Conservation (phyloP, 495 filamentous ascomycete genomes). For the Neurospora sp. region DNA sequence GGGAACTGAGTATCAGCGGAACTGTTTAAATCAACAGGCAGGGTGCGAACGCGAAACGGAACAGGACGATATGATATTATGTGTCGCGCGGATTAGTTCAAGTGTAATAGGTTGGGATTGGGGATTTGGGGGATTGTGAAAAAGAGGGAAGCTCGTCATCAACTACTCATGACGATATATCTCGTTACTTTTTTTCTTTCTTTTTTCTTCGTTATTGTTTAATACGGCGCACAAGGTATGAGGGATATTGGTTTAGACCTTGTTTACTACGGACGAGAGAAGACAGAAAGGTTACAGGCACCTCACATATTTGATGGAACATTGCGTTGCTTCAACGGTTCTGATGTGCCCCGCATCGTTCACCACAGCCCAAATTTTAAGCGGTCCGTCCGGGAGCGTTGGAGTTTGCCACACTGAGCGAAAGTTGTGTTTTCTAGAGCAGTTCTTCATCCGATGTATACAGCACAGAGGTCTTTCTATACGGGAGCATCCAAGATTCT, state of each 20-base stretch:
- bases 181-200: not conserved
- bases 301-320: not conserved
- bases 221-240: constrained; percentile 7
- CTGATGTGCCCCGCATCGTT: not conserved
- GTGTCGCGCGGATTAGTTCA: not conserved
- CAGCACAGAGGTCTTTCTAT: not conserved
- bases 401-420: not conserved
- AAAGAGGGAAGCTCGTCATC: not conserved
- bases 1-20: constrained; percentile 83
- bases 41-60: not conserved
- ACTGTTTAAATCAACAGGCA: constrained; percentile 31
- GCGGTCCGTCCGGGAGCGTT: not conserved
- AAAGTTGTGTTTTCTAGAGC: not conserved
- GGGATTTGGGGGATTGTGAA: not conserved
- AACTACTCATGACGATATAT: not conserved
- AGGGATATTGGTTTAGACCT: not conserved
- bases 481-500: not conserved
- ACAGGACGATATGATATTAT: not conserved
- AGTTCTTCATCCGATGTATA: not conserved
- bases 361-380: not conserved
- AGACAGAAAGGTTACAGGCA: not conserved
- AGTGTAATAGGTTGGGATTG: not conserved
- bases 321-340: not conserved
- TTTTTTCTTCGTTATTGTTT: not conserved
- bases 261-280: not conserved